Base-by-base conservation (phyloP, 2,329 filamentous ascomycete genomes). In the Helotiales sp. region DNA sequence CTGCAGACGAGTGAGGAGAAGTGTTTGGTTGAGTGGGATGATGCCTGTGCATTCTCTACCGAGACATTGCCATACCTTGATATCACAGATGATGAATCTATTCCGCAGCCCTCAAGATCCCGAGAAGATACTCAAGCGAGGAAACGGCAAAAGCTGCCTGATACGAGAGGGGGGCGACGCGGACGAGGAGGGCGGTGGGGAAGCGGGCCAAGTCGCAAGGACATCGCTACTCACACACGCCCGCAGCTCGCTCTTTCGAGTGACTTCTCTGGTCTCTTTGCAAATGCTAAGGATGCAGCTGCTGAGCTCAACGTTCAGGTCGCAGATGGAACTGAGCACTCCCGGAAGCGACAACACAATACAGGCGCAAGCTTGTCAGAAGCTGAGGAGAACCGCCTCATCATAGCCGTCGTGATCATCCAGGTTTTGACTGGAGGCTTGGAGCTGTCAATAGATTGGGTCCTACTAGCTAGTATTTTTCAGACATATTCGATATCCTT, bases 371-470 rank as follows among this genome's bases (percentile, higher is more conserved):
- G 63, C 19, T 68, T 74, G 47, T 70, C 74, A 1, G 65, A 74
- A 3, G 74, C 77, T 49, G 74, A 76, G 65, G 76, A 79, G 56
- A 74, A 73, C 33, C 75, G 80, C 44, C 73, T 85, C 27, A 73
- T 87, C 52, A 79, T 82, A 17, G 81, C 83, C 2, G 83, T 87
- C 57, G 74, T 87, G 51, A 79, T 81, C 13, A 75, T 87, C 34
- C 78, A 80, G 17, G 80, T 80, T 7, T 71, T 88, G 8, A 73
- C 86, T 6, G 86, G 86, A 9, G 86, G 86, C 6, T 75, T 84
- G 10, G 81, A 84, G 61, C 79, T 81, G 63, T 74, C 77, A 1
- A 75, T 86, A 22, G 85, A 88, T 64, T 87, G 84, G 79, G 84
- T 84, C 9, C 65, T 87, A 38, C 72, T 87, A 57, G 70, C 81